A percentile compares a stretch with the other conserved stretches of the same genome.
Conservation (phyloP, 176 grass and related monocot species). For the Aegilops sharonensis region DNA sequence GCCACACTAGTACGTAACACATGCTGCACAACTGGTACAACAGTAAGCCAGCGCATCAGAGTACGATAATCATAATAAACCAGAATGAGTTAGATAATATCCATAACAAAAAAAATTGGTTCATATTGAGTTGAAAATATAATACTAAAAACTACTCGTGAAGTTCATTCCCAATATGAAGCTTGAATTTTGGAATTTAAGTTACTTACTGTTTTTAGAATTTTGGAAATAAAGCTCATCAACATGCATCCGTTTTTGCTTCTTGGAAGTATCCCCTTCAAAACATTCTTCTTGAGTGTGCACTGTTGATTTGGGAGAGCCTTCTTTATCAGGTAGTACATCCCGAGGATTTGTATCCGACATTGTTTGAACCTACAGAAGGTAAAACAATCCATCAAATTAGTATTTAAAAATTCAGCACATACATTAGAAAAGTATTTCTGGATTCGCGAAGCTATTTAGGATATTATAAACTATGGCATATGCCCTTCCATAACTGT, state of each 20-base stretch:
- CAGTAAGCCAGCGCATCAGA: background rate
- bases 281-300: constrained; percentile 5
- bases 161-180: constrained; percentile 5
- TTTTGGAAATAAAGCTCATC: constrained; percentile 52
- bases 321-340: too few species aligned
- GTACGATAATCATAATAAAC: background rate
- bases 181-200: constrained; percentile 23
- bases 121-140: background rate
- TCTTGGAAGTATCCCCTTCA: constrained; percentile 56
- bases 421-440: background rate
- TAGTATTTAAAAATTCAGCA: constrained; percentile 22
- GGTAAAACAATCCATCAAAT: constrained; percentile 13
- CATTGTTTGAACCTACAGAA: background rate
- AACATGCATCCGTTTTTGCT: constrained; percentile 64
- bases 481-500: too few species aligned
- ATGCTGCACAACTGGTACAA: background rate
- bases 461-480: too few species aligned
- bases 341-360: too few species aligned
- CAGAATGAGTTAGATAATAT: background rate
- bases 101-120: background rate
- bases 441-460: background rate
- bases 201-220: constrained; percentile 53
- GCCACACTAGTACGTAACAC: background rate
- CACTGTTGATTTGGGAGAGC: background rate
- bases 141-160: background rate